Base-by-base conservation (phyloP, 1,139 yeast species). In the Suhomyces kunorum region DNA sequence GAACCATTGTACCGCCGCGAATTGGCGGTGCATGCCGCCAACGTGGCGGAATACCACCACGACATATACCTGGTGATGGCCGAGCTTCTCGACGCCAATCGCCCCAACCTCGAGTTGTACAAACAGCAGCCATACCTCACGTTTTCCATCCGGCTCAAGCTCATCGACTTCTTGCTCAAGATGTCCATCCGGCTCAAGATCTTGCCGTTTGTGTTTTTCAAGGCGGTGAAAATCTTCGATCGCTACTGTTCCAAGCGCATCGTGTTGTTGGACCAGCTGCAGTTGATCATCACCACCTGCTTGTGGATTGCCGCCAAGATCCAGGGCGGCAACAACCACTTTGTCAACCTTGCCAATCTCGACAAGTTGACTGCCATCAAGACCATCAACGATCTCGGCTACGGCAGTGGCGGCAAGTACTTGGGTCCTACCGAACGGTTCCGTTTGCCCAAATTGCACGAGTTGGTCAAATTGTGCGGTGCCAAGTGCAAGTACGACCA, bases 261-360 rank as follows among this genome's bases (percentile, higher is more conserved):
- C 8, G 83, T 81, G 2, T 61, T 81, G 34, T 68, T 76, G 45
- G 83, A 77, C 44, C 87, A 81, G 63, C 71, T 80, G 7, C 84
- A 80, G 56, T 66, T 81, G 39, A 82, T 81, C 16, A 74, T 80
- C 31, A 78, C 83, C 31, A 80, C 87, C 15, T 81, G 87, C 55
- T 64, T 81, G 28, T 81, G 87, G 87, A 64, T 81, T 15, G 77
- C 83, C 5, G 75, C 82, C 23, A 81, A 81, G 56, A 65, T 80
- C 3, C 77, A 74, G 59, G 88, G 88, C 33, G 88, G 88, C 24
- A 81, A 83, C 56, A 80, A 80, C 52, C 88, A 81, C 61, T 79
- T 80, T 50, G 75, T 80, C 42, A 80, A 80, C 58, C 68, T 70
- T 46, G 54, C 47, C 37, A 66, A 68, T 43, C 46, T 61, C 28